Base-by-base conservation (phyloP, 2,329 filamentous ascomycete species). In the Aspergillus tanneri region DNA sequence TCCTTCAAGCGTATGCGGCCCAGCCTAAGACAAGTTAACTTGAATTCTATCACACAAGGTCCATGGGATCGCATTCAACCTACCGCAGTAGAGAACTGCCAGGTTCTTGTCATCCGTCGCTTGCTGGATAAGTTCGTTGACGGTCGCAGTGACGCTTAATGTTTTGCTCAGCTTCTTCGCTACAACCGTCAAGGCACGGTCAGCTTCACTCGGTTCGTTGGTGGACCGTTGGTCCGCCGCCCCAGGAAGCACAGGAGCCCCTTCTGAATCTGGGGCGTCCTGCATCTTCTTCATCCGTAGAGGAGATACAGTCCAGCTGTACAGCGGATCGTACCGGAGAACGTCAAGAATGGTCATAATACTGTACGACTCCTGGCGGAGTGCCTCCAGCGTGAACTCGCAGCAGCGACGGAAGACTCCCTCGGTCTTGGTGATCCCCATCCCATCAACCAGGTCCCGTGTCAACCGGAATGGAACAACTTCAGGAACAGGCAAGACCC, bases 291-390 rank as follows among this genome's bases (percentile, higher is more conserved):
- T 84, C 47, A 84, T 79, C 40, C 83, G 78, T 12, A 85, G 68
- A 0, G 83, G 82, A 9, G 88, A 93, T 47, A 96, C 85, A 27
- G 89, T 92, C 93, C 93, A 99, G 52, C 85, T 93, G 69, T 97
- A 95, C 52, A 99, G 74, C 1, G 93, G 95, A 76, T 99, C 93
- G 70, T 96, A 97, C n/a, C 95, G 87, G 50, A 99, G 76, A 18
- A 99, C 95, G 64, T 99, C 95, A 16, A 99, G 82, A 44, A 99
- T 90, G 0, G 93, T 97, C 91, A 96, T 97, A 73, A 99, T 99
- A 36, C 87, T 91, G 66, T 96, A 95, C 10, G 88, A 88, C 67
- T 99, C 93, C 61, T 95, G 88, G n/a, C 93, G 85, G 27, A 99
- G 76, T 2, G 95, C 91, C 53, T 96, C 90, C 24, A 99, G 82